Conservation (phyloP, 345 rosid species). For the Salix udensis region DNA sequence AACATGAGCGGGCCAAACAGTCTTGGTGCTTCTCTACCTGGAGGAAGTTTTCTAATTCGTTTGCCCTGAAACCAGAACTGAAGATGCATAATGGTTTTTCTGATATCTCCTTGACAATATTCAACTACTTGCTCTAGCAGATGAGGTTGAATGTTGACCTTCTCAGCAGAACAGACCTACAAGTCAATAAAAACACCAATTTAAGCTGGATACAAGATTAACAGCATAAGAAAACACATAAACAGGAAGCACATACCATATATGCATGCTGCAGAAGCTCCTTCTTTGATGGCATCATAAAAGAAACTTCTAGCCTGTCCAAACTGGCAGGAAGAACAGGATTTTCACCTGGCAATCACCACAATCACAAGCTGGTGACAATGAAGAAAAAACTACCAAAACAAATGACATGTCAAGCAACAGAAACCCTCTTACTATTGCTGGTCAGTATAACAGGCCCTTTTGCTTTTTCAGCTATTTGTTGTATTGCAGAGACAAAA, state of each 20-base stretch:
- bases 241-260: slow-evolving; percentile 40
- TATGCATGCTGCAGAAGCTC: slow-evolving; percentile 56
- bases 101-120: slow-evolving; percentile 63
- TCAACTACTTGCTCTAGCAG: slow-evolving; percentile 48
- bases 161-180: slow-evolving; percentile 79
- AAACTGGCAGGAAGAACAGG: slow-evolving; percentile 68
- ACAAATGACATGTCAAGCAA: not conserved
- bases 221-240: not conserved
- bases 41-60: slow-evolving; percentile 29
- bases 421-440: slow-evolving; percentile 53
- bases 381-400: slow-evolving; percentile 3
- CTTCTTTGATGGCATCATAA: slow-evolving; percentile 46
- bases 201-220: not conserved
- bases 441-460: slow-evolving; percentile 85
- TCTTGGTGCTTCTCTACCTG: slow-evolving; percentile 41
- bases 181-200: not conserved
- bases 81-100: slow-evolving; percentile 72
- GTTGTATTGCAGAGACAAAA: slow-evolving; percentile 72
- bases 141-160: slow-evolving; percentile 45
- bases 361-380: slow-evolving; percentile 9
- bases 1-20: slow-evolving; percentile 33
- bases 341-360: slow-evolving; percentile 48
- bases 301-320: slow-evolving; percentile 57
- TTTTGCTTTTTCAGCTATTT: slow-evolving; percentile 83
- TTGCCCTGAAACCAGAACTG: slow-evolving; percentile 90